Percentiles rank a stretch among this genome's conserved stretches.
Evolutionary conservation across 805 yeast species (phyloP).

Genomic region (Wickerhamiella occidentalis): DNA sequence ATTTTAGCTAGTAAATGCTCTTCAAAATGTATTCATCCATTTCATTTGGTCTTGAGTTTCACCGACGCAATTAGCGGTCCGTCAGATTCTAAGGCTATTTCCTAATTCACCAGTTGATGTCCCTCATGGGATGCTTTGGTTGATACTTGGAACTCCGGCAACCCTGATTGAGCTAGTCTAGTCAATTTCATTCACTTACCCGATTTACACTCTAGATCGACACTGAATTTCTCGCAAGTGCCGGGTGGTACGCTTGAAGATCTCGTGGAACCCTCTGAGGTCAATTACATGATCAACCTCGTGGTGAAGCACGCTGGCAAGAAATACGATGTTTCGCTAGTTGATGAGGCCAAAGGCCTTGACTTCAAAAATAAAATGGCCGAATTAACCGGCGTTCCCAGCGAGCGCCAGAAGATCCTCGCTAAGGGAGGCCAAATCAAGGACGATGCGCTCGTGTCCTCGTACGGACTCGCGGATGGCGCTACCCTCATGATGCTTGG

Average conservation of each 20-base stretch:
- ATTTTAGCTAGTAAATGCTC: too few relatives aligned
- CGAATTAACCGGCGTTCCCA: constrained; percentile 69
- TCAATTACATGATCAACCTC: constrained; percentile 23
- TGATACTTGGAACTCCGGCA: neutral
- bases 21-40: too few relatives aligned
- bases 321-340: constrained; percentile 44
- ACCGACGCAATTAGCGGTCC: too few relatives aligned
- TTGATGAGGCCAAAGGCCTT: constrained; percentile 43
- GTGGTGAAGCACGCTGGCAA: constrained; percentile 60
- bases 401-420: constrained; percentile 78
- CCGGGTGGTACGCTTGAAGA: neutral
- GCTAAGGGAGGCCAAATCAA: constrained; percentile 79
- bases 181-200: too few relatives aligned
- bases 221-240: too few relatives aligned
- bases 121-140: too few relatives aligned
- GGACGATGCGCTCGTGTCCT: constrained; percentile 48
- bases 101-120: too few relatives aligned
- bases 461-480: constrained; percentile 46
- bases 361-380: constrained; percentile 58
- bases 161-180: neutral
- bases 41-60: too few relatives aligned
- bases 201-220: too few relatives aligned
- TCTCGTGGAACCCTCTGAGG: neutral
- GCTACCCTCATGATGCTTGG: constrained; percentile 83
- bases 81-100: too few relatives aligned